Evolutionary conservation across 2,329 filamentous ascomycete genomes (phyloP).

Genomic region (Monilinia aucupariae): DNA sequence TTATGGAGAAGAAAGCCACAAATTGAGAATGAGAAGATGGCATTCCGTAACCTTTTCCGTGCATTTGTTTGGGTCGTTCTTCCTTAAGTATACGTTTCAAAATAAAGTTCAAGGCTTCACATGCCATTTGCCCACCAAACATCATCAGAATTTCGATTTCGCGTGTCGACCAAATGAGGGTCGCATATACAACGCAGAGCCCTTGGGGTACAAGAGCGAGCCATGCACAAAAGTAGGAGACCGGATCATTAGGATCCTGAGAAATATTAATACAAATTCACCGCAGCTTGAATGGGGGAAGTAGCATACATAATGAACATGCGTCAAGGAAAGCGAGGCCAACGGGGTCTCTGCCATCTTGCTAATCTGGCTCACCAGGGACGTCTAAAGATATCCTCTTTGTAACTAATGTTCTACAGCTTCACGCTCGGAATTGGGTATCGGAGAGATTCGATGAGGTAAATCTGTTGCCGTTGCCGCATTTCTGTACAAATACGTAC

Average conservation of each 20-base stretch:
- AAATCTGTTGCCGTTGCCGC: not conserved
- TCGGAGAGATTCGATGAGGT: too few relatives aligned
- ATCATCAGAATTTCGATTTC: constrained; percentile 85
- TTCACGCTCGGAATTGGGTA: not conserved
- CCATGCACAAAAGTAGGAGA: constrained; percentile 88
- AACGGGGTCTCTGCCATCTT: constrained; percentile 50
- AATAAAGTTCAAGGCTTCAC: constrained; percentile 83
- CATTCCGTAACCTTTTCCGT: constrained; percentile 96
- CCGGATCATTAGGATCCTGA: constrained; percentile 75
- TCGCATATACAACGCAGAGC: constrained; percentile 83
- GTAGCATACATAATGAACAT: constrained; percentile 81
- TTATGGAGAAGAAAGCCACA: constrained; percentile 83
- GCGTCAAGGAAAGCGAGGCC: constrained; percentile 87
- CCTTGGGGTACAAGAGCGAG: constrained; percentile 91
- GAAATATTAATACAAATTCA: constrained; percentile 17
- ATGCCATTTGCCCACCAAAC: constrained; percentile 85
- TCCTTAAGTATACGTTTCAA: constrained; percentile 91
- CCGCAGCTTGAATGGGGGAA: not conserved
- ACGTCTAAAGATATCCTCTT: not conserved
- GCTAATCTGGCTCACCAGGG: not conserved
- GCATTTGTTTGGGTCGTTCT: constrained; percentile 74
- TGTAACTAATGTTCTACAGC: not conserved
- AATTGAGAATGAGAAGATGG: constrained; percentile 94
- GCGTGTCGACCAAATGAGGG: constrained; percentile 83
- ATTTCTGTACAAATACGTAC: not conserved